phyloP scores from a whole-genome alignment of 139 green algal genomes.

The Desmodesmus armatus region DNA sequence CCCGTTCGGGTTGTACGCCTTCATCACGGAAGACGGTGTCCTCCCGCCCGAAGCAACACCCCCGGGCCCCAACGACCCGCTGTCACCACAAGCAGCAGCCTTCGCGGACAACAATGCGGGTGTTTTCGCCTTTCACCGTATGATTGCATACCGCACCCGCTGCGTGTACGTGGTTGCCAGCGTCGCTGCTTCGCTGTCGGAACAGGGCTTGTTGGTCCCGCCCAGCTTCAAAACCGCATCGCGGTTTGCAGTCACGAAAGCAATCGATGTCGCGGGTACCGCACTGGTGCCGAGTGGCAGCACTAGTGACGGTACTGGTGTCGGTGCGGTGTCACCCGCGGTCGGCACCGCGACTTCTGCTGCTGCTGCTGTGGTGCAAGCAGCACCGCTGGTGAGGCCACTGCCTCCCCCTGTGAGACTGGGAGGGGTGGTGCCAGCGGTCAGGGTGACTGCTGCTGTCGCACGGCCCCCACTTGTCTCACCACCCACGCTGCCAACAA shows the following conservation, averaged over 20 bases:
- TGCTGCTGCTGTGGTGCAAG: too few relatives aligned
- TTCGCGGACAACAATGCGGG: slow-evolving; percentile 28
- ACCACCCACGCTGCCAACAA: background rate
- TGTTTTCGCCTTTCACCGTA: slow-evolving; percentile 49
- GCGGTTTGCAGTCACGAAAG: background rate
- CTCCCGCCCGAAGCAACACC: slow-evolving; percentile 4
- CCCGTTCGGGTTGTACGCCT: slow-evolving; percentile 47
- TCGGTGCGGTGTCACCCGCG: background rate
- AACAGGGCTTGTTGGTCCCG: slow-evolving; percentile 19
- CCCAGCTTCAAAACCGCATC: background rate
- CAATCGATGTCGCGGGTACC: background rate
- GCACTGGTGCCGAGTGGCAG: background rate
- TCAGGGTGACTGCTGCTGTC: slow-evolving; percentile 9
- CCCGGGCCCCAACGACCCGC: background rate
- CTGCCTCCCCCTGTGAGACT: background rate
- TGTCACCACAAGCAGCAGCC: background rate
- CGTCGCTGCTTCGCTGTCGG: background rate
- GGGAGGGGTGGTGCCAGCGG: background rate
- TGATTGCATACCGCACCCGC: slow-evolving; percentile 39
- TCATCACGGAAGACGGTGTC: slow-evolving; percentile 40
- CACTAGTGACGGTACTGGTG: background rate
- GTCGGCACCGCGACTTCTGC: background rate
- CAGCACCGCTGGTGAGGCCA: background rate
- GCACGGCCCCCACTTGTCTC: slow-evolving; percentile 34
- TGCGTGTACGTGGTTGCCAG: background rate